Evolutionary conservation across 1,284 basidiomycete genomes (phyloP).

Genomic region (Psilocybe mexicana): DNA sequence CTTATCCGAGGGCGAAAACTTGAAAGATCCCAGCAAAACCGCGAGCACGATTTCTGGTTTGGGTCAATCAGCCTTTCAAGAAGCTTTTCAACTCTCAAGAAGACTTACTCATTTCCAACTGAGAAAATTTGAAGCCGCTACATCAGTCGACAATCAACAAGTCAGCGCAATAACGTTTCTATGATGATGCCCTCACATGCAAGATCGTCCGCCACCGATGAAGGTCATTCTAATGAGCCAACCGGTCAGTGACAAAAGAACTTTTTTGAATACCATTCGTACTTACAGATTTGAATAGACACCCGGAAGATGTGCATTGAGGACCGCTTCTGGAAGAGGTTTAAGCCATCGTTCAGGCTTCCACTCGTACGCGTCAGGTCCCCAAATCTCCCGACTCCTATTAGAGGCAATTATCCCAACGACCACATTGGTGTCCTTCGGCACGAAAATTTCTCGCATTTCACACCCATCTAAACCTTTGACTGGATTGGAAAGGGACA

Average conservation of each 20-base stretch:
- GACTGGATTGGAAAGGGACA: constrained; percentile 27
- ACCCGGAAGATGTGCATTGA: constrained; percentile 32
- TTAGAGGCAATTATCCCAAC: constrained; percentile 39
- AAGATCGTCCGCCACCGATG: constrained; percentile 39
- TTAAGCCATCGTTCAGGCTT: constrained; percentile 45
- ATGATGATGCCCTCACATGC: constrained; percentile 31
- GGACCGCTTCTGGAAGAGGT: constrained; percentile 27
- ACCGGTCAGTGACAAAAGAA: background rate
- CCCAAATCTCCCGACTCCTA: constrained; percentile 32
- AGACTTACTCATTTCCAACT: constrained; percentile 31
- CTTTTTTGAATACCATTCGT: background rate
- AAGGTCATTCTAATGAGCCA: constrained; percentile 39
- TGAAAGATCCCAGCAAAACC: constrained; percentile 20
- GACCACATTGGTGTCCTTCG: constrained; percentile 34
- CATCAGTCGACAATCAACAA: background rate
- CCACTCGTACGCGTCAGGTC: constrained; percentile 28
- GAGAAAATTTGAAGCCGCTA: constrained; percentile 27
- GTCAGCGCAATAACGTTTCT: constrained; percentile 4
- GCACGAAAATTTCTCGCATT: constrained; percentile 24
- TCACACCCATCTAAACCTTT: constrained; percentile 23
- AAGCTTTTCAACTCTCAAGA: background rate
- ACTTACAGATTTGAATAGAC: constrained; percentile 36
- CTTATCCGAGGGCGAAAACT: constrained; percentile 18
- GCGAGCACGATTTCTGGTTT: constrained; percentile 24
- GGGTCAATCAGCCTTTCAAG: background rate